phyloP scores from a whole-genome alignment of 257 asterid species.

The Phtheirospermum japonicum region DNA sequence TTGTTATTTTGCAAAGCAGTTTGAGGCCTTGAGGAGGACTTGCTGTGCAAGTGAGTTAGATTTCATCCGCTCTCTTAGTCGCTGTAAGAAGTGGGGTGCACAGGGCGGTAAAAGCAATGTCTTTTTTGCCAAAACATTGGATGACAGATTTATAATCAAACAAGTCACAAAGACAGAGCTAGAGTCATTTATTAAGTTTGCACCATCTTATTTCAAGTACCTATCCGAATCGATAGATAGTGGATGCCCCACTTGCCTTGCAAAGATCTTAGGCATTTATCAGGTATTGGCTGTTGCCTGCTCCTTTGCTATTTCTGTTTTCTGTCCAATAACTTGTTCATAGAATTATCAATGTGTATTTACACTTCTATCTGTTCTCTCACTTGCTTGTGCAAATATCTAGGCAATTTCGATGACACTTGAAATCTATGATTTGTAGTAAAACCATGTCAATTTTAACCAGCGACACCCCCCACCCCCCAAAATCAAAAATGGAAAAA shows the following conservation, averaged over 20 bases:
- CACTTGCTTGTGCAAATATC: conserved; percentile 1
- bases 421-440: neutral
- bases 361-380: conserved; percentile 1
- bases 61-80: conserved; percentile 68
- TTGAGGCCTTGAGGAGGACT: conserved; percentile 58
- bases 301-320: neutral
- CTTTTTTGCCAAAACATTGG: conserved; percentile 73
- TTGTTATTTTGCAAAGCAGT: conserved; percentile 69
- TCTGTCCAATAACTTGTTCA: neutral
- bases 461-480: neutral
- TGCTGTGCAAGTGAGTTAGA: conserved; percentile 67
- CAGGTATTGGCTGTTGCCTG: conserved; percentile 47
- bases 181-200: conserved; percentile 72
- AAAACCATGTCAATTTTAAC: neutral
- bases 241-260: conserved; percentile 78
- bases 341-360: neutral
- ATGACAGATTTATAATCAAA: conserved; percentile 73
- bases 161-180: conserved; percentile 77
- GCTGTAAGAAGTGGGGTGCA: conserved; percentile 82
- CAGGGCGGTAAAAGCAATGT: conserved; percentile 90
- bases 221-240: conserved; percentile 49
- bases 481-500: neutral
- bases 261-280: conserved; percentile 80
- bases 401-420: neutral
- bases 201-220: conserved; percentile 68